Base-by-base conservation (phyloP, 2,329 filamentous ascomycete species). In the Penicillium nordicum region DNA sequence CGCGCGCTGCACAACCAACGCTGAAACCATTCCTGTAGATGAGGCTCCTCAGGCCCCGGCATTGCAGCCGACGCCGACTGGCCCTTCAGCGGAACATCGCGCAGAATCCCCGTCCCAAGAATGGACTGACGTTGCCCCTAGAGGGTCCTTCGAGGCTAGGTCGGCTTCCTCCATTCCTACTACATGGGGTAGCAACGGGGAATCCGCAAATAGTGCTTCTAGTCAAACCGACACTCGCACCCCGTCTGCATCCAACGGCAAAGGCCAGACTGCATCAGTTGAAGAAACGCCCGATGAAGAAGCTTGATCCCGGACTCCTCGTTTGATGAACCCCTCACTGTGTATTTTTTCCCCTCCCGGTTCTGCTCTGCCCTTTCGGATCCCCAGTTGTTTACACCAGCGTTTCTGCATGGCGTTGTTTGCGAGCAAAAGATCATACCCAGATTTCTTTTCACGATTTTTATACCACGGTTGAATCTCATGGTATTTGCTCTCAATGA, bases 251-350 rank as follows among this genome's bases (percentile, higher is more conserved):
- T 65, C 66, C 29, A 74, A 74, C 45, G 72, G 72, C 30, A 75
- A 75, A 60, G 57, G 62, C 11, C 66, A 71, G 25, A 63, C 67
- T 36, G 65, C 67, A 25, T 72, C 71, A 1, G 71, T 74, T n/a
- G 72, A 75, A 63, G 72, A 75, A 45, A 62, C 59, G 14, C 60
- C 36, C 9, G 71, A 72, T 32, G 72, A 74, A 42, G 70, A 69
- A 32, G 59, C 57, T 23, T 44, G 57, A 57, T 50, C 38, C 4
- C 46, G 34, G 30, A 48, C 44, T 47, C 27, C 43, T 44, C 44
- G 55, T 36, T n/a, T 16, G 10, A 7, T 18, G 34, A 34, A 34
- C 36, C 46, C 36, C 30, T 32, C 45, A 32, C 29, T 27, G 44
- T 60, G 55, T 51, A 40, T 29, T 51, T 49, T 30, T 42, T 32